Evolutionary conservation across 2,329 filamentous ascomycete genomes (phyloP).

Genomic region (Fusarium pseudograminearum): DNA sequence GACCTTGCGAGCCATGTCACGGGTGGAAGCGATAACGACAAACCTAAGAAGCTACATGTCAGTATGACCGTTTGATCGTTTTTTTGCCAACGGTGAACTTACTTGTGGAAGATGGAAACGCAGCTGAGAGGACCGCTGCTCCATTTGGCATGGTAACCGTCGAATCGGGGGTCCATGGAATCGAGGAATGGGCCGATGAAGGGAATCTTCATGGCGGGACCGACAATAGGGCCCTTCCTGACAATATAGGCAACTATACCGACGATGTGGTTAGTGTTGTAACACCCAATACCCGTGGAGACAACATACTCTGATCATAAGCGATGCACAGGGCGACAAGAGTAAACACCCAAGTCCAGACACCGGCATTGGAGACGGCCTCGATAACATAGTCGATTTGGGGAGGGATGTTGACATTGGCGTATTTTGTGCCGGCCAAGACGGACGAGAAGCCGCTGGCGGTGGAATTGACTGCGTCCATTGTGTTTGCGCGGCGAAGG

Average conservation of each 20-base stretch:
- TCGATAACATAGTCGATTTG: constrained; percentile 69
- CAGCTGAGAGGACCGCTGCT: constrained; percentile 90
- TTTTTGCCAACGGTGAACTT: constrained; percentile 50
- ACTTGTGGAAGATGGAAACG: constrained; percentile 99
- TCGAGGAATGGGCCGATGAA: constrained; percentile 97
- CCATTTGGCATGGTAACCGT: constrained; percentile 94
- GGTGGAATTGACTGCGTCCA: constrained; percentile 70
- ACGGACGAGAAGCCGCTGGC: constrained; percentile 76
- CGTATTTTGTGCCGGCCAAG: constrained; percentile 69
- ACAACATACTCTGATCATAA: constrained; percentile 88
- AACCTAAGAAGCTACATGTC: constrained; percentile 69
- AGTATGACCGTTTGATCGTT: neutral
- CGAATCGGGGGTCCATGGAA: constrained; percentile 91
- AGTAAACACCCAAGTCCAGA: constrained; percentile 74
- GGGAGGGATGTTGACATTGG: constrained; percentile 63
- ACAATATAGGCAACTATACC: constrained; percentile 77
- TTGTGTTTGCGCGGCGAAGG: constrained; percentile 46
- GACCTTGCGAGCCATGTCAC: constrained; percentile 95
- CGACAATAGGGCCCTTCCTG: constrained; percentile 80
- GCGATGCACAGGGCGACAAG: constrained; percentile 77
- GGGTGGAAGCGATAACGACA: constrained; percentile 94
- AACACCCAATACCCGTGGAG: neutral
- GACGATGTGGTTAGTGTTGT: constrained; percentile 37
- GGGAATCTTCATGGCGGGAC: constrained; percentile 80
- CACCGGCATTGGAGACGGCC: constrained; percentile 67